phyloP scores from a whole-genome alignment of 1,284 basidiomycete genomes.

The Ustilago hordei region DNA sequence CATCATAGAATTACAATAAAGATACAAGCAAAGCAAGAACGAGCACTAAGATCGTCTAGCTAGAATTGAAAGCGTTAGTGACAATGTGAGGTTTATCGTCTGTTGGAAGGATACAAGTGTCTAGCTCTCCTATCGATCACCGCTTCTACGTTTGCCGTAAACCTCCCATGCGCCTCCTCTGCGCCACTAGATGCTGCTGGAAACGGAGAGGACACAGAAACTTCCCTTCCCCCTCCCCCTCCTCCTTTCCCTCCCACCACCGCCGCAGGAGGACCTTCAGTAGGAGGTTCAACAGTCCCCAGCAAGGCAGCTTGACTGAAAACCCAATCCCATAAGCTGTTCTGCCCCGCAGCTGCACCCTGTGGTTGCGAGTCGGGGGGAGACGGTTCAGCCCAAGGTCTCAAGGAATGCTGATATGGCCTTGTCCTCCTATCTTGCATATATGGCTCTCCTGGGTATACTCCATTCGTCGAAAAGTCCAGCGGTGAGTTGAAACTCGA shows the following conservation, averaged over 20 bases:
- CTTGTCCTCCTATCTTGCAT: slow-evolving; percentile 5
- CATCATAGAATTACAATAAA: slow-evolving; percentile 9
- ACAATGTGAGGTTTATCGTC: not conserved
- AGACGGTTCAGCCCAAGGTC: slow-evolving; percentile 38
- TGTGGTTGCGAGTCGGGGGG: not conserved
- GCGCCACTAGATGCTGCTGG: too few species aligned
- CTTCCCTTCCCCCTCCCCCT: not conserved
- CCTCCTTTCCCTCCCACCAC: not conserved
- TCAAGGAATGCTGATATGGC: slow-evolving; percentile 33
- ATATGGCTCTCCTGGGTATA: slow-evolving; percentile 1
- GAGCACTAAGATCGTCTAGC: not conserved
- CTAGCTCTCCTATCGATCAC: not conserved
- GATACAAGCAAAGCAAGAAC: slow-evolving; percentile 3
- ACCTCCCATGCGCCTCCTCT: not conserved
- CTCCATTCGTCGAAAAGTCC: not conserved
- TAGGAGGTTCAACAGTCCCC: slow-evolving; percentile 17
- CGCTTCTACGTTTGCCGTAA: not conserved
- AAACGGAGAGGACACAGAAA: too few species aligned
- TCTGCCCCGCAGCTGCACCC: slow-evolving; percentile 7
- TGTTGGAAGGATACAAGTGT: not conserved
- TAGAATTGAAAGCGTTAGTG: too few species aligned
- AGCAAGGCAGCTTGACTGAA: slow-evolving; percentile 31
- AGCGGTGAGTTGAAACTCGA: not conserved
- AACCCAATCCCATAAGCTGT: slow-evolving; percentile 41
- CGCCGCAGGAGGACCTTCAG: slow-evolving; percentile 9